Conservation (phyloP, 2,329 filamentous ascomycete genomes). For the Aureobasidium sp. region DNA sequence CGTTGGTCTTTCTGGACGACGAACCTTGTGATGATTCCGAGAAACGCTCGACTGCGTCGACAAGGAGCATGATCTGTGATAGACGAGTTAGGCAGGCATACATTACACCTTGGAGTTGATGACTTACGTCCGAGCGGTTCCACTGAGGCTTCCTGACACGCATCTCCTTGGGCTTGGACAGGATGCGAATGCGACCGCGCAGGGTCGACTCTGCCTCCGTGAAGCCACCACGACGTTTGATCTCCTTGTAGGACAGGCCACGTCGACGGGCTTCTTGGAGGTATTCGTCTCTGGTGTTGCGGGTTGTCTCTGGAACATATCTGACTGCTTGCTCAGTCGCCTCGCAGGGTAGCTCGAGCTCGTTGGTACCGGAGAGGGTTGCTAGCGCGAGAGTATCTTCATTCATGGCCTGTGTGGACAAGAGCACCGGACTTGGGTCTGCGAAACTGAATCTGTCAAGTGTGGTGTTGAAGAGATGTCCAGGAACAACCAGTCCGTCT, state of each 20-base stretch:
- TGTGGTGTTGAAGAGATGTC: background rate
- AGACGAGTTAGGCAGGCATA: background rate
- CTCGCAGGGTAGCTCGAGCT: background rate
- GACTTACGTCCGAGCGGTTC: slow-evolving; percentile 55
- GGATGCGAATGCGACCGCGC: slow-evolving; percentile 55
- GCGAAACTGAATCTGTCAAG: background rate
- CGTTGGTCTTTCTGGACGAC: slow-evolving; percentile 12
- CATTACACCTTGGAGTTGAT: background rate
- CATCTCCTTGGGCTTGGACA: slow-evolving; percentile 55
- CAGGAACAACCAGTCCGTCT: slow-evolving; percentile 7
- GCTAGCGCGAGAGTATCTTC: background rate
- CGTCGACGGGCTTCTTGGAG: slow-evolving; percentile 46
- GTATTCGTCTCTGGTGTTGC: slow-evolving; percentile 18
- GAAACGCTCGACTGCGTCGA: slow-evolving; percentile 3
- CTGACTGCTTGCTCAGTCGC: background rate
- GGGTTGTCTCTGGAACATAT: background rate
- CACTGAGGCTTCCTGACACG: slow-evolving; percentile 60
- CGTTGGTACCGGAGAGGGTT: background rate
- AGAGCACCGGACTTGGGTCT: background rate
- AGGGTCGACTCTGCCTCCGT: slow-evolving; percentile 63
- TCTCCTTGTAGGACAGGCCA: slow-evolving; percentile 58
- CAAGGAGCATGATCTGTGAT: slow-evolving; percentile 20
- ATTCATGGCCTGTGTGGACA: background rate
- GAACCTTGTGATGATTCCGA: slow-evolving; percentile 17
- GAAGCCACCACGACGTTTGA: slow-evolving; percentile 47